Percentiles rank a stretch among this genome's conserved stretches.
Evolutionary conservation across 192 early-diverging fungal genomes (phyloP).

Genomic region (Geranomyces variabilis): DNA sequence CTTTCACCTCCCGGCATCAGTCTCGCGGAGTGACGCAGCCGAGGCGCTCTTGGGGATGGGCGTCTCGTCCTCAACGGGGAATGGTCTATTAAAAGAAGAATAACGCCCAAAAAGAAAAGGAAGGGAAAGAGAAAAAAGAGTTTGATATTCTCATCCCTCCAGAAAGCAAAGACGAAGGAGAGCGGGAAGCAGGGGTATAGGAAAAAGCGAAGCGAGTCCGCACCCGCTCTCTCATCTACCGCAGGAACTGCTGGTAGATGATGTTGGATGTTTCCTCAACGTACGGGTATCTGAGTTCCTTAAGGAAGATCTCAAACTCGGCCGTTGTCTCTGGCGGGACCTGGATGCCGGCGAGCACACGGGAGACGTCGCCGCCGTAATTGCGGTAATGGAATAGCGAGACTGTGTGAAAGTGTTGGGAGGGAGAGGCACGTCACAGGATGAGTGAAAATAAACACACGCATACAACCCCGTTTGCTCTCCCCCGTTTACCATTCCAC

Average conservation of each 20-base stretch:
- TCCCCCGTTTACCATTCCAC: slow-evolving; percentile 31
- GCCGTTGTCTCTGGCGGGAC: slow-evolving; percentile 68
- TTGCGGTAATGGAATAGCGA: slow-evolving; percentile 97
- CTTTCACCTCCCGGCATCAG: too few species aligned
- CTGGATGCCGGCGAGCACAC: slow-evolving; percentile 92
- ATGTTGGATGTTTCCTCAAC: slow-evolving; percentile 93
- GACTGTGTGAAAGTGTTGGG: slow-evolving; percentile 65
- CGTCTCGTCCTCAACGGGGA: too few species aligned
- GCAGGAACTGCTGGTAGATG: slow-evolving; percentile 82
- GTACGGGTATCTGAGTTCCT: slow-evolving; percentile 80
- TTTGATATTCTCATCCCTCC: too few species aligned
- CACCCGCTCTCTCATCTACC: background rate
- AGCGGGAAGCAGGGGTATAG: too few species aligned
- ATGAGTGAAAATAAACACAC: background rate
- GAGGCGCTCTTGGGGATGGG: too few species aligned
- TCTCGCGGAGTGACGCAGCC: too few species aligned
- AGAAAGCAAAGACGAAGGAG: too few species aligned
- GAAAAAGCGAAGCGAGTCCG: too few species aligned
- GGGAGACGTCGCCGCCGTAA: slow-evolving; percentile 92
- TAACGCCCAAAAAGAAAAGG: too few species aligned
- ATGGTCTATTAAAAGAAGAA: too few species aligned
- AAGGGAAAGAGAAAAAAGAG: too few species aligned
- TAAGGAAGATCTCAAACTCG: slow-evolving; percentile 76
- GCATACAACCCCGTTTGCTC: background rate
- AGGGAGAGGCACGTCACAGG: background rate